Base-by-base conservation (phyloP, 2,329 filamentous ascomycete genomes). In the Metarhizium rileyi region DNA sequence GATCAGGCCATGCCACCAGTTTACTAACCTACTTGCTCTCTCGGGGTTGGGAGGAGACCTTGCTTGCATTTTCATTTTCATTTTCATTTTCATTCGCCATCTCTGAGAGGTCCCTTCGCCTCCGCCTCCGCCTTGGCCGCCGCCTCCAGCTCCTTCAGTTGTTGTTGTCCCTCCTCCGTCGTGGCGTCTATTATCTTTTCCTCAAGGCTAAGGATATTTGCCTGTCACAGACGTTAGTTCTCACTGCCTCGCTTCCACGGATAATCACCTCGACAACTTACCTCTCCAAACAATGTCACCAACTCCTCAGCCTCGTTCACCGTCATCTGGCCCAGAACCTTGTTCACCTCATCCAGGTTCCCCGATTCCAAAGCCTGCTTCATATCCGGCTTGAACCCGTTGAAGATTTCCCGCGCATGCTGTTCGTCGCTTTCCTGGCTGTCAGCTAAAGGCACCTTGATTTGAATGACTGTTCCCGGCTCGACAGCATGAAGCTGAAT, bases 401-500 rank as follows among this genome's bases (percentile, higher is more conserved):
- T 87, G 61, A 90, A 98, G 50, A 96, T 83, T 58, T 80, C 72
- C 41, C 91, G 77, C 1, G 81, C 81, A 53, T 76, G 72, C 54
- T 83, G 74, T 48, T 76, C 76, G 48, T 77, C 81, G 1, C 80
- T 77, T 47, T 90, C 82, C 23, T 81, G 75, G 58, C 83, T 86
- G 23, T 80, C 75, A 36, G 75, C 74, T 0, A 85, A 74, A 12
- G 93, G 91, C 36, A 95, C 84, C 49, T 71, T 80, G 66, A 97
- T 96, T 63, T 87, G 87, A 65, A 98, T 96, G 53, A 87, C 84
- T 3, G 91, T 96, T 44, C 86, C 86, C 0, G 91, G 91, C 66
- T 96, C 90, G 10, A 98, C 90, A 14, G 93, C 91, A 64, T 98
- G 93, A 44, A 98, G 77, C 69, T 98, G 94, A 58, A 98, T 98